Base-by-base conservation (phyloP, 2,329 filamentous ascomycete species). In the Stagonosporopsis vannaccii region DNA sequence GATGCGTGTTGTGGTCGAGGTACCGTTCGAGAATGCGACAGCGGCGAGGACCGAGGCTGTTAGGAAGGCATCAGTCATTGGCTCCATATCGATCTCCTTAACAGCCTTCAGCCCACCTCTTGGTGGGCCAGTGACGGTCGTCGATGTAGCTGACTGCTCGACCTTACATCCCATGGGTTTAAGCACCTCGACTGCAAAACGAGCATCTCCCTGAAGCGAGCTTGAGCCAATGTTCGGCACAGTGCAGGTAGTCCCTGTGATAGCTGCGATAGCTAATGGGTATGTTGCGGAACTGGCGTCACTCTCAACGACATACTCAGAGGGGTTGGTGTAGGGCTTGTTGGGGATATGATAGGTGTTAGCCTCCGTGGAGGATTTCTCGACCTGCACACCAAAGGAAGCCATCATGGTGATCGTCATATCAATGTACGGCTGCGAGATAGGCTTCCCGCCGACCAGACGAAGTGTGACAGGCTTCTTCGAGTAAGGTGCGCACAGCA, bases 391-490 rank as follows among this genome's bases (percentile, higher is more conserved):
- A 45, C 95, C 95, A 70, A 99, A 99, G 2, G 90, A 85, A 51
- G 85, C 84, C 95, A 99, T 99, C 94, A 99, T 99, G 15, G 92
- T 85, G 49, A 96, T 92, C 2, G 95, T 99, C 94, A 99, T 98
- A 74, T 99, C 92, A 69, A 99, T 98, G 75, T 99, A 99, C 2
- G 89, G 87, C 74, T 98, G 93, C 1, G 94, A 98, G 63, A 99
- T 97, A 39, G 95, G 94, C 76, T 97, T 98, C 51, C 93, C 95
- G n/a, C 95, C 95, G 12, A 98, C 89, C 35, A 99, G 84, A 36
- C 88, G 89, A 63, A 99, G 80, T 0, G 92, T 97, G 33, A 99
- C 93, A 0, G 94, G 91, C 60, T 92, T 88, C 78, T 97, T 97
- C 41, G 95, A 95, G 71, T 98, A 99, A 0, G 95, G 95, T 0